Conservation (phyloP, 1,284 basidiomycete genomes). For the Neolentinus lepideus region DNA sequence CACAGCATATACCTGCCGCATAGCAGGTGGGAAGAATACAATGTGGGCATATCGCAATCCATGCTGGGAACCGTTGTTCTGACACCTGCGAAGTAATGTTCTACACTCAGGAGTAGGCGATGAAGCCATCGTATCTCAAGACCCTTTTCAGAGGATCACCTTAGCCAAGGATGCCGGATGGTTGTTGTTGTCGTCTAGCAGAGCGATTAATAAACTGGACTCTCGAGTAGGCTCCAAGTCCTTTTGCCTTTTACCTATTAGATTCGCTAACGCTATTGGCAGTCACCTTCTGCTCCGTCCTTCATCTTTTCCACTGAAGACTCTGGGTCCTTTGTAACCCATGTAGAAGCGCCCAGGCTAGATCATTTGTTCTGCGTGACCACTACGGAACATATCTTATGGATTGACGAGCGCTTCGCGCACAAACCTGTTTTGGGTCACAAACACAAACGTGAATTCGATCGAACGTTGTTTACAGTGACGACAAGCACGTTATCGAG, state of each 20-base stretch:
- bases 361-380: slow-evolving; percentile 43
- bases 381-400: slow-evolving; percentile 55
- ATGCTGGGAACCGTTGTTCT: neutral
- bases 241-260: neutral
- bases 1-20: slow-evolving; percentile 8
- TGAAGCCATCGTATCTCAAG: slow-evolving; percentile 1
- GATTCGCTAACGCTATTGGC: neutral
- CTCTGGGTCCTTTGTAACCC: slow-evolving; percentile 31
- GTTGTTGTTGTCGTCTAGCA: slow-evolving; percentile 25
- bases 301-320: neutral
- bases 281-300: neutral
- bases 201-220: slow-evolving; percentile 32
- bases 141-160: slow-evolving; percentile 28
- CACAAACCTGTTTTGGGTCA: slow-evolving; percentile 49
- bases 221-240: slow-evolving; percentile 32
- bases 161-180: slow-evolving; percentile 12
- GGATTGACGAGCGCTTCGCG: slow-evolving; percentile 57
- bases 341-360: slow-evolving; percentile 33
- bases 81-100: neutral
- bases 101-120: neutral
- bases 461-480: slow-evolving; percentile 42
- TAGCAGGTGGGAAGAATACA: slow-evolving; percentile 3
- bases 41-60: slow-evolving; percentile 7
- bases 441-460: slow-evolving; percentile 53
- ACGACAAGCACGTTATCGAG: slow-evolving; percentile 31